Percentiles rank a stretch among this genome's conserved stretches.
phyloP scores from a whole-genome alignment of 495 filamentous ascomycete genomes.

The Cercophora samala region DNA sequence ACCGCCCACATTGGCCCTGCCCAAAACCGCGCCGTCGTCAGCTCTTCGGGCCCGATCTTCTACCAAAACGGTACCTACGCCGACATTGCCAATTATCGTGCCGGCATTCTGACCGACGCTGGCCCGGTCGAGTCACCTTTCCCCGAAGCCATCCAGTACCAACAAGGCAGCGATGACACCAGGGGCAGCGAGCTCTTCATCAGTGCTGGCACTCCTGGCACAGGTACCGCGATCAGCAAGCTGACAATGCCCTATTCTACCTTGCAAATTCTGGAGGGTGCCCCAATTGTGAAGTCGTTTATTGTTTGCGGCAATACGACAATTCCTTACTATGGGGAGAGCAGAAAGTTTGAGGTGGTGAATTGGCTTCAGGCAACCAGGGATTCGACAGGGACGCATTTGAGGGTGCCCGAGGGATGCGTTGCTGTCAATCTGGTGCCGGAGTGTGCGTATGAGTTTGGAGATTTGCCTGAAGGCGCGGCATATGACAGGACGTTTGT shows the following conservation, averaged over 20 bases:
- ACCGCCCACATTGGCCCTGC: slow-evolving; percentile 12
- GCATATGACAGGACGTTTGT: slow-evolving; percentile 6
- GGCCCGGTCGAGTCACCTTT: neutral
- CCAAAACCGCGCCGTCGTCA: slow-evolving; percentile 10
- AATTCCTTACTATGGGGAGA: slow-evolving; percentile 13
- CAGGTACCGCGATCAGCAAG: slow-evolving; percentile 1
- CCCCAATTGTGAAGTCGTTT: neutral
- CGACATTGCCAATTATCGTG: neutral
- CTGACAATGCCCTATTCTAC: slow-evolving; percentile 2
- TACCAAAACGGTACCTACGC: slow-evolving; percentile 13
- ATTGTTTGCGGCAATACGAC: slow-evolving; percentile 8
- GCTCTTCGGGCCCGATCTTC: slow-evolving; percentile 5
- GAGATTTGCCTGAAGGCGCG: slow-evolving; percentile 1
- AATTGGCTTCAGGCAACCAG: slow-evolving; percentile 15
- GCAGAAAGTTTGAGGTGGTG: slow-evolving; percentile 3
- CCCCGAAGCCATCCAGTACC: neutral
- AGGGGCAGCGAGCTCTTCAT: neutral
- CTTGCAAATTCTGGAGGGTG: slow-evolving; percentile 3
- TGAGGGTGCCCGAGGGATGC: slow-evolving; percentile 7
- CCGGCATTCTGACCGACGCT: slow-evolving; percentile 5
- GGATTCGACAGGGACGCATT: slow-evolving; percentile 8
- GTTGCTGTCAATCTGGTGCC: slow-evolving; percentile 11
- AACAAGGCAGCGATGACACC: neutral
- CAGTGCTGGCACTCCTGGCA: neutral
- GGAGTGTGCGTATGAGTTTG: slow-evolving; percentile 8